Evolutionary conservation across 495 filamentous ascomycete genomes (phyloP), one percentile per base, ranked within the genome.

Genomic region (Physcia stellaris): DNA sequence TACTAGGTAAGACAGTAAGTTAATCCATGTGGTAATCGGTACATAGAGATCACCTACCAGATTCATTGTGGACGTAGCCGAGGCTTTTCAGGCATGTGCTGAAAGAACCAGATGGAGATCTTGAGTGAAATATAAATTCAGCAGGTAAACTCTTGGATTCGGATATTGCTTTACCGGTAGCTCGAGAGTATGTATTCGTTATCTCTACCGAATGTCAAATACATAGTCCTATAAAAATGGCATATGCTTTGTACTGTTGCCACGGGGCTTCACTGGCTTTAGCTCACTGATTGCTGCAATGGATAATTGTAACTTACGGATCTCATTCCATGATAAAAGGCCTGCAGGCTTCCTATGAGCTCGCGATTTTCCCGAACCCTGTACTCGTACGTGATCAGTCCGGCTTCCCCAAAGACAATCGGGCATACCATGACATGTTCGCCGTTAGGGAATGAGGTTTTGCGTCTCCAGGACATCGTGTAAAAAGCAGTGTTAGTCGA

Each of bases 131-230:
- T 28, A 13, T 13, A 28, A 7, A 13, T 28, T 28, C 26, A 7
- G 9, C 7, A 28, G 13, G 9, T 7, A 28, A 28, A 13, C 9
- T 13, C 7, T 13, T 46, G 2, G 46, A 52, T 6, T 35, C 35
- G 23, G 42, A 47, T 15, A 26, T 22, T n/a, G n/a, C n/a, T n/a
- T n/a, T 41, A 41, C 32, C 50, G 39, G 23, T 54, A 54, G 31
- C 51, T 38, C 9, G 49, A 46, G 16, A 46, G 36, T 2, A 54
- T 52, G 29, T 42, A 54, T 36, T 54, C 51, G 12, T 54, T 54
- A 32, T 52, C 51, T 35, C 26, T 28, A 13, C 13, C 26, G 26
- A 7, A 7, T 28, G 7, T 7, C 9, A 7, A 28, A 28, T 7
- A 7, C 13, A 7, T 28, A 7, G 26, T 7, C 26, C 7, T 7